phyloP scores from a whole-genome alignment of 106 monocot genomes.

The Allium fistulosum region DNA sequence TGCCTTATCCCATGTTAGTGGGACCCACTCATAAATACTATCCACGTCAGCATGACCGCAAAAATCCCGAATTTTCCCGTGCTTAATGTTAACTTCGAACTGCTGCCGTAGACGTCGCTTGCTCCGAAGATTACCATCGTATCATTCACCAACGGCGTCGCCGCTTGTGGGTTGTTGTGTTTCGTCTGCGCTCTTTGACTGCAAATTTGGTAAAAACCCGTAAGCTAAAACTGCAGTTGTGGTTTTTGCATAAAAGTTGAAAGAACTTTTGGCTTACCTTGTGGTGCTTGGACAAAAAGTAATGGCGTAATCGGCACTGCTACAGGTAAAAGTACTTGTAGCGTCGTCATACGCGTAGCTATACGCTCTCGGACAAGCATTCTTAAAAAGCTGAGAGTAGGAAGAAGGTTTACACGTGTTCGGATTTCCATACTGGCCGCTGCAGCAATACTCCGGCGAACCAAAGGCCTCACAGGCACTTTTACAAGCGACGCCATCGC shows the following conservation, averaged over 20 bases:
- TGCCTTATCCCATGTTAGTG: neutral
- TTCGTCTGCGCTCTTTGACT: constrained; percentile 1
- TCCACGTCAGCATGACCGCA: neutral
- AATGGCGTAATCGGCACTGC: constrained; percentile 45
- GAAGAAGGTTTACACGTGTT: constrained; percentile 60
- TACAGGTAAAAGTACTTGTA: constrained; percentile 78
- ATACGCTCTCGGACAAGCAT: constrained; percentile 71
- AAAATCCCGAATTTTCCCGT: neutral
- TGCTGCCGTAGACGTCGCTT: neutral
- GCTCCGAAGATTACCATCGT: constrained; percentile 18
- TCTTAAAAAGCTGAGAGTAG: constrained; percentile 85
- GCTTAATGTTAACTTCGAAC: neutral
- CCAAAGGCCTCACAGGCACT: constrained; percentile 92
- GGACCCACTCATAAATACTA: neutral
- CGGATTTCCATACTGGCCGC: constrained; percentile 68
- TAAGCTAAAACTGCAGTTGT: neutral
- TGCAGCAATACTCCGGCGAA: constrained; percentile 71
- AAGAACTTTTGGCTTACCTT: constrained; percentile 12
- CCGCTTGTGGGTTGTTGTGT: constrained; percentile 13
- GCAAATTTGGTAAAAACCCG: neutral
- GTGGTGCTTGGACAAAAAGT: constrained; percentile 80
- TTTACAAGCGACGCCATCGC: constrained; percentile 47
- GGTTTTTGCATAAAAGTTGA: neutral
- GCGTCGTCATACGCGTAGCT: constrained; percentile 90
- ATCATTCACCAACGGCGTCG: constrained; percentile 25